phyloP scores from a whole-genome alignment of 129 eudicot species.

The Chrysanthemum lavandulifolium region DNA sequence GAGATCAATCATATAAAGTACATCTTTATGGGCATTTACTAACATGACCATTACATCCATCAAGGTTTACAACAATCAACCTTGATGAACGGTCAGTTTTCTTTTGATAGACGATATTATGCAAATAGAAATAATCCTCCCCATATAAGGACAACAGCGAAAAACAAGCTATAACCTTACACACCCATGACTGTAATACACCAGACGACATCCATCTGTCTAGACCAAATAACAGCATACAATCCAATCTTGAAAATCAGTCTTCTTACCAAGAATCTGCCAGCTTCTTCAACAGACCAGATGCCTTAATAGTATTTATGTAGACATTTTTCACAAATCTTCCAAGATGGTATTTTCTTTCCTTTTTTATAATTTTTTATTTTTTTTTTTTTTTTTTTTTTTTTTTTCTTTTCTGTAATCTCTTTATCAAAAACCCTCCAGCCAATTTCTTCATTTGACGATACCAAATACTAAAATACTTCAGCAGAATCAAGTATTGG shows the following conservation, averaged over 20 bases:
- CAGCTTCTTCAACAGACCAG: constrained; percentile 13
- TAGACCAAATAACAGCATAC: background rate
- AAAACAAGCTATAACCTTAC: constrained; percentile 6
- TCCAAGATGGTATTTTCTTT: background rate
- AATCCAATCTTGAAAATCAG: constrained; percentile 22
- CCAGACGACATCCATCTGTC: constrained; percentile 2
- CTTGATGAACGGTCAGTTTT: background rate
- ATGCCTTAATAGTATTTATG: background rate
- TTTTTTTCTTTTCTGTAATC: background rate
- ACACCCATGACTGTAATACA: background rate
- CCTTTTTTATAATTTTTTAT: background rate
- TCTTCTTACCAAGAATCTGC: constrained; percentile 11
- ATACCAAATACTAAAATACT: constrained; percentile 2
- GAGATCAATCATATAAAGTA: background rate
- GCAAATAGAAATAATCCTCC: constrained; percentile 15
- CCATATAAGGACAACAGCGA: background rate
- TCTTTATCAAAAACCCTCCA: background rate
- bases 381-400: background rate
- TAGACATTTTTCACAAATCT: constrained; percentile 11
- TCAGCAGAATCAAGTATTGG: background rate
- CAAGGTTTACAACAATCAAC: constrained; percentile 18
- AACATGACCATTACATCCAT: constrained; percentile 20
- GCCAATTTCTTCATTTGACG: constrained; percentile 13
- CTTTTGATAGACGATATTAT: constrained; percentile 6
- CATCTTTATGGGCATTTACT: constrained; percentile 15